These are phyloP conservation scores for Hypoxylon fuscum DNA, from an alignment of 495 filamentous ascomycete genomes.

Conservation along the genomic window DNA sequence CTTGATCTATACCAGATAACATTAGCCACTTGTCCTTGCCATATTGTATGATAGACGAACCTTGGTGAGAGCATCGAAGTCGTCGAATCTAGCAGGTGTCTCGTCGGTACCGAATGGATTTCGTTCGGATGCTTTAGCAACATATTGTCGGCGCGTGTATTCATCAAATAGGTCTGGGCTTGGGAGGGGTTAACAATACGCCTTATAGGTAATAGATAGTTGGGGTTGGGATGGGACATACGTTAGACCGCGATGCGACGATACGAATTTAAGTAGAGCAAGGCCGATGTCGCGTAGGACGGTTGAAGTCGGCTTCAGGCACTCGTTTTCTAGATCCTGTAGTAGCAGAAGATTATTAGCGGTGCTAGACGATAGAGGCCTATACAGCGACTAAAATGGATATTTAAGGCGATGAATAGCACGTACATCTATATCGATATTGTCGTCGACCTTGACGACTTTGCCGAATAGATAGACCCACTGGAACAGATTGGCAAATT, in stretches of 20 bases:
- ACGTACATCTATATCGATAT: slow-evolving; percentile 84
- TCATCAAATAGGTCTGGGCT: slow-evolving; percentile 93
- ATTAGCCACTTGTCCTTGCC: slow-evolving; percentile 16
- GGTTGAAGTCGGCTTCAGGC: slow-evolving; percentile 78
- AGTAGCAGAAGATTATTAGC: slow-evolving; percentile 32
- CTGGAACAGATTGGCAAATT: slow-evolving; percentile 94
- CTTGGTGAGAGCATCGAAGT: slow-evolving; percentile 86
- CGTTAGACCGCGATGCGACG: slow-evolving; percentile 91
- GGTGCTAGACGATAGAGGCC: slow-evolving; percentile 4
- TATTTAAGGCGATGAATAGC: slow-evolving; percentile 4
- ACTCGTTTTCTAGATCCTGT: slow-evolving; percentile 90
- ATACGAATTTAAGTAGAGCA: slow-evolving; percentile 88
- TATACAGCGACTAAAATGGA: too few species aligned
- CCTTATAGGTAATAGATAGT: slow-evolving; percentile 1
- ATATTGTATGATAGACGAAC: slow-evolving; percentile 42
- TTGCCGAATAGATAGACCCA: slow-evolving; percentile 90
- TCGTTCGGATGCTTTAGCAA: slow-evolving; percentile 77
- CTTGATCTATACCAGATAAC: slow-evolving; percentile 62
- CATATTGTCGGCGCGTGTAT: slow-evolving; percentile 89
- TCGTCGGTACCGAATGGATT: slow-evolving; percentile 92
- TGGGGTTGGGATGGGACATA: slow-evolving; percentile 65
- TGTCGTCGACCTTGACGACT: slow-evolving; percentile 86
- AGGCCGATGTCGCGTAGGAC: slow-evolving; percentile 85
- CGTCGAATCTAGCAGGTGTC: slow-evolving; percentile 71
- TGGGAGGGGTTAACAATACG: slow-evolving; percentile 26